These are phyloP conservation scores for Metschnikowia reukaufii DNA, from an alignment of 805 yeast genomes.

Conservation along the genomic window DNA sequence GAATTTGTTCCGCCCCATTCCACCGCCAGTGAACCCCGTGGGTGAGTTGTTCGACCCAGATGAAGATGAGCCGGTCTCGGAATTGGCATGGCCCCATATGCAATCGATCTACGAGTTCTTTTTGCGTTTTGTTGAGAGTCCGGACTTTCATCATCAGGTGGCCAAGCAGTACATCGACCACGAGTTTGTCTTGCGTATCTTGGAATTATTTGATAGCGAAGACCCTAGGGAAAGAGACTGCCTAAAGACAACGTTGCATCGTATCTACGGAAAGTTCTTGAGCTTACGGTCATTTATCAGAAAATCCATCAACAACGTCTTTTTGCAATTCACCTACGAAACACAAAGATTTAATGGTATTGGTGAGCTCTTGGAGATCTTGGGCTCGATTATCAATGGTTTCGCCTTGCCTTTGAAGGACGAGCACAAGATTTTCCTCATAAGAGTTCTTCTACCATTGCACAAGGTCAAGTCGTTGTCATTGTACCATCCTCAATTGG, in stretches of 20 bases:
- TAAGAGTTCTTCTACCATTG: constrained; percentile 83
- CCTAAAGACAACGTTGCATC: constrained; percentile 88
- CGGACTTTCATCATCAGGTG: constrained; percentile 88
- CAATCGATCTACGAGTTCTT: constrained; percentile 94
- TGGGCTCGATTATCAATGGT: constrained; percentile 96
- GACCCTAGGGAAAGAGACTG: constrained; percentile 97
- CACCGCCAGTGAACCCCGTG: constrained; percentile 96
- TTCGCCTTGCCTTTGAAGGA: constrained; percentile 96
- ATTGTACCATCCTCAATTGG: constrained; percentile 92
- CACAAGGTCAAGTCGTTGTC: constrained; percentile 90
- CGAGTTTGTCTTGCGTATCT: constrained; percentile 72
- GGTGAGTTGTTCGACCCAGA: constrained; percentile 98
- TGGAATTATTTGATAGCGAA: constrained; percentile 92
- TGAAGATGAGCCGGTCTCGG: constrained; percentile 97
- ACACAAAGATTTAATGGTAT: constrained; percentile 95
- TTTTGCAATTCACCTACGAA: constrained; percentile 89
- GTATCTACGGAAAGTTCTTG: constrained; percentile 94
- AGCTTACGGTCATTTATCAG: constrained; percentile 88
- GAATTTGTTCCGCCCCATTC: constrained; percentile 92
- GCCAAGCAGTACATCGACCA: constrained; percentile 96
- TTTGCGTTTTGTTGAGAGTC: constrained; percentile 86
- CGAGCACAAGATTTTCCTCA: constrained; percentile 89
- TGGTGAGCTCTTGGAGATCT: constrained; percentile 89
- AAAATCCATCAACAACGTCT: constrained; percentile 87
- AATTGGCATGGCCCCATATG: constrained; percentile 99